phyloP scores from a whole-genome alignment of 805 yeast species.

The Metschnikowia drakensbergensis region DNA sequence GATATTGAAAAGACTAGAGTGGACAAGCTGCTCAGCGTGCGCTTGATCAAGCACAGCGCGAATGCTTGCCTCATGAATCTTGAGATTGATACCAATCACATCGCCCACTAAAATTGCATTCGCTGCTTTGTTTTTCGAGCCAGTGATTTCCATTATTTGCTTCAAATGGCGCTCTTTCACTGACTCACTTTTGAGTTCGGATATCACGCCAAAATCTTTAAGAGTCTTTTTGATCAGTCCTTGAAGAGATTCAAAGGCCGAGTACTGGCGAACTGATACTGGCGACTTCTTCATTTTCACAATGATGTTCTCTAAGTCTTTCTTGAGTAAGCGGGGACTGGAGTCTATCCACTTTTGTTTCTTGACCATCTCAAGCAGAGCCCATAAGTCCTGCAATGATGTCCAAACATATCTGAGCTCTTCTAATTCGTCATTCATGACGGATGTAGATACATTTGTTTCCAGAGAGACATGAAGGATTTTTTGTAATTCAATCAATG shows the following conservation, averaged over 20 bases:
- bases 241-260: slow-evolving; percentile 63
- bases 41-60: slow-evolving; percentile 57
- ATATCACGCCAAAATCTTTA: slow-evolving; percentile 35
- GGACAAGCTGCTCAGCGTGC: slow-evolving; percentile 64
- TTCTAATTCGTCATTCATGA: slow-evolving; percentile 44
- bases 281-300: slow-evolving; percentile 51
- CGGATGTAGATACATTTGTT: slow-evolving; percentile 24
- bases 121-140: slow-evolving; percentile 16
- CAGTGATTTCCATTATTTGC: slow-evolving; percentile 36
- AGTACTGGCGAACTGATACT: slow-evolving; percentile 55
- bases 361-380: slow-evolving; percentile 41
- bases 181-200: slow-evolving; percentile 51
- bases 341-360: slow-evolving; percentile 47
- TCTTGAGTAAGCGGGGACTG: slow-evolving; percentile 43
- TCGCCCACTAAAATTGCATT: slow-evolving; percentile 48
- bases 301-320: slow-evolving; percentile 49
- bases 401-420: slow-evolving; percentile 65
- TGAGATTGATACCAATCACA: slow-evolving; percentile 56
- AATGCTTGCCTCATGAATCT: slow-evolving; percentile 42
- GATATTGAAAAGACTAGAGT: slow-evolving; percentile 50
- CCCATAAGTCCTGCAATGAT: slow-evolving; percentile 51
- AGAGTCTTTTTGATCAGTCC: slow-evolving; percentile 38
- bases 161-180: slow-evolving; percentile 70
- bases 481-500: slow-evolving; percentile 19
- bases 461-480: slow-evolving; percentile 32